Percentiles rank a stretch among this genome's conserved stretches.
phyloP scores from a whole-genome alignment of 75 land plant species.

The Adiantum capillusveneris region DNA sequence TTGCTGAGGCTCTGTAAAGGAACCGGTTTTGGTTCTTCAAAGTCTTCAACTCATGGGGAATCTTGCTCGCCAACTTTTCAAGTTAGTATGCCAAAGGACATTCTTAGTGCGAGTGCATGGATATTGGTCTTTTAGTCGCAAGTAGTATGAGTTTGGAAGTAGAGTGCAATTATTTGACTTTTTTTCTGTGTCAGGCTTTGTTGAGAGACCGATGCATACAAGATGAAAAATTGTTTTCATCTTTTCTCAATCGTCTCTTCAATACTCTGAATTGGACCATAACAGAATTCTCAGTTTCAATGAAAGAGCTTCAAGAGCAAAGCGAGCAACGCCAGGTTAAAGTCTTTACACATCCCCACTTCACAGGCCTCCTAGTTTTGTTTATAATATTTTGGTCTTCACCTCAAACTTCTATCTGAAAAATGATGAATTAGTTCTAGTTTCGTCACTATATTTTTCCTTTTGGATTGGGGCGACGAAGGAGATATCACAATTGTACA shows the following conservation, averaged over 20 bases:
- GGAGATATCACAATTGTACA: too few relatives aligned
- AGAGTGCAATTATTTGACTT: too few relatives aligned
- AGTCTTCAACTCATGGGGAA: conserved; percentile 52
- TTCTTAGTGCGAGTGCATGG: too few relatives aligned
- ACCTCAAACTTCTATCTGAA: too few relatives aligned
- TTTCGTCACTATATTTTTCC: too few relatives aligned
- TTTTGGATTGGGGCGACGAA: too few relatives aligned
- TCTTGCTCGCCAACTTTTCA: conserved; percentile 77
- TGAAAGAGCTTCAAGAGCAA: conserved; percentile 86
- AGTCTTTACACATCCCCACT: too few relatives aligned
- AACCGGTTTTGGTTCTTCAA: conserved; percentile 83
- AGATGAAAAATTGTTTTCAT: conserved; percentile 68
- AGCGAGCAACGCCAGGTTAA: conserved; percentile 8
- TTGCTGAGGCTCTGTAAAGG: conserved; percentile 85
- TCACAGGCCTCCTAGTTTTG: too few relatives aligned
- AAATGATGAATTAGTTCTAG: too few relatives aligned
- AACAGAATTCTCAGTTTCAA: conserved; percentile 88
- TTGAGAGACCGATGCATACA: conserved; percentile 58
- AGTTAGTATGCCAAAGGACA: too few relatives aligned
- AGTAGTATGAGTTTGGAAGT: neutral
- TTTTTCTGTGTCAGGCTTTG: conserved; percentile 33
- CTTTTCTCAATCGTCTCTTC: conserved; percentile 84
- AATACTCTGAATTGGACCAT: conserved; percentile 98
- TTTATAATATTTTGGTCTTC: too few relatives aligned
- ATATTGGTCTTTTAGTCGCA: too few relatives aligned